Conservation (phyloP, 148 eudicot genomes). For the Chenopodium suecicum region DNA sequence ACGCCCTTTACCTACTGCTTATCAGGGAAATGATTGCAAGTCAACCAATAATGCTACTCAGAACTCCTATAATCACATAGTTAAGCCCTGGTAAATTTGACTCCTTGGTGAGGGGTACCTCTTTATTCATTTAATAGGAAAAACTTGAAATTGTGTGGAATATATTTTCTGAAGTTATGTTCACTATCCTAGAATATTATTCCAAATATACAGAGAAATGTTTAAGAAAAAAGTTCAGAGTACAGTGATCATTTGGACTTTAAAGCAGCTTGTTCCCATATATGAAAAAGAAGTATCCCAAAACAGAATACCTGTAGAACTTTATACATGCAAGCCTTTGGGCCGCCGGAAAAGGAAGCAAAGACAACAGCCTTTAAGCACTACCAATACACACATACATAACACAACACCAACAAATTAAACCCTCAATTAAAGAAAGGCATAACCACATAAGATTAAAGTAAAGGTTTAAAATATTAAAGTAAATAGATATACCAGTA, state of each 20-base stretch:
- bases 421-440: no score
- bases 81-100: no score
- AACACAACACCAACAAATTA: no score
- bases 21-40: not conserved
- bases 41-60: not conserved
- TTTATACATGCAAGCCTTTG: constrained; percentile 94
- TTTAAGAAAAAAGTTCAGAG: not conserved
- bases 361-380: constrained; percentile 51
- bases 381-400: no score
- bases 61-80: not conserved
- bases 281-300: not conserved
- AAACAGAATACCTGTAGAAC: constrained; percentile 70
- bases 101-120: no score
- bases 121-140: no score
- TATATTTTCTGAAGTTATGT: not conserved
- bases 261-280: not conserved
- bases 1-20: not conserved
- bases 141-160: no score
- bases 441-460: no score
- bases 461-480: no score
- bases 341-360: constrained; percentile 94
- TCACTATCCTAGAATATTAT: not conserved
- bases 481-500: no score
- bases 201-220: not conserved
- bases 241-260: not conserved